Evolutionary conservation across 306 rosid genomes (phyloP), one percentile per base, ranked within the genome.

Genomic region (Quercus alba): DNA sequence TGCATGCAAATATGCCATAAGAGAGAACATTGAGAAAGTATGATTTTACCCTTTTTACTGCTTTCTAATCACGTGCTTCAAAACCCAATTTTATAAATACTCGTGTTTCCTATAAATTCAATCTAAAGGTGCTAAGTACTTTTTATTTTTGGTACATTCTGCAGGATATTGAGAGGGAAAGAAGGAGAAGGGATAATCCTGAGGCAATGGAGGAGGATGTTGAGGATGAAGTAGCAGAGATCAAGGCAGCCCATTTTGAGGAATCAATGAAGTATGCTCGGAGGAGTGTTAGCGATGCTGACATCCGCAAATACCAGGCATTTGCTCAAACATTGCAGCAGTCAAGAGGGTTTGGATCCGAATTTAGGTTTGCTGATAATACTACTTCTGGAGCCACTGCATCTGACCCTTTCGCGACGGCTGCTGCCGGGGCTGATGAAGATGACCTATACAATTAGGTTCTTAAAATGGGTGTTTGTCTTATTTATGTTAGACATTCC

Each of bases 281-380:
- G 41, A 85, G 99, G 83, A 93, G 98, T 85, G 99, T 95, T 4
- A 95, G 99, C 10, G 98, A 95, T 67, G 98, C 98, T 0, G 99
- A 95, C 83, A 95, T 95, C 75, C 99, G 99, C 83, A 95, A 95
- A 77, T 95, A 95, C 87, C 98, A 95, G 84, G 93, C 98, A 10
- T 95, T 95, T 76, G 99, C 99, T 1, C 99, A 93, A 74, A 95
- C 99, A 66, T 84, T 95, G 85, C 99, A 95, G 96, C 99, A 95
- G 84, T 95, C 99, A 0, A 91, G 99, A 89, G 99, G 99, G 35
- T 91, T 95, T 73, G 99, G 99, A 73, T 56, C 87, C 0, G 98
- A 95, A 78, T 95, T 95, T 78, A 88, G 96, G 91, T 95, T 95
- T 71, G 85, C 97, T 1, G 97, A 95, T 52, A 68, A 75, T 28